Percentiles rank a stretch among this genome's conserved stretches.
Conservation (phyloP, 2,329 filamentous ascomycete genomes). For the Fusarium sp. region DNA sequence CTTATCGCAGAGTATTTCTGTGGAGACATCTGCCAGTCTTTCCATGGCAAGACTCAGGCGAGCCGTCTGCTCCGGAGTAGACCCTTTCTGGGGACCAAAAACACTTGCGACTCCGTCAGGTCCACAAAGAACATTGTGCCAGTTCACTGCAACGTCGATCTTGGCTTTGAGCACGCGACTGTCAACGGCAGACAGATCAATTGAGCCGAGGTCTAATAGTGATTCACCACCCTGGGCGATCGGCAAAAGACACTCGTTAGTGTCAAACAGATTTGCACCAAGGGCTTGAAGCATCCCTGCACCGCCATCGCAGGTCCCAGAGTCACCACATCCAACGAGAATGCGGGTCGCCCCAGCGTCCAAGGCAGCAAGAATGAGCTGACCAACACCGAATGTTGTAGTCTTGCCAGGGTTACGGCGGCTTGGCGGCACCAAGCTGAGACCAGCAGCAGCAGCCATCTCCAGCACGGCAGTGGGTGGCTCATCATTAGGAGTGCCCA, state of each 20-base stretch:
- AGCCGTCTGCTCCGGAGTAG: slow-evolving; percentile 60
- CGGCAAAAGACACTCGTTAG: slow-evolving; percentile 56
- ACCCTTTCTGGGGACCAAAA: slow-evolving; percentile 68
- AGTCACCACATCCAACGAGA: slow-evolving; percentile 68
- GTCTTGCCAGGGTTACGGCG: slow-evolving; percentile 63
- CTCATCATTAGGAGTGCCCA: slow-evolving; percentile 48
- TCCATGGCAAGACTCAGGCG: slow-evolving; percentile 61
- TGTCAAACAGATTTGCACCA: slow-evolving; percentile 61
- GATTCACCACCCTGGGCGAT: slow-evolving; percentile 59
- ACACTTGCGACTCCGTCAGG: slow-evolving; percentile 64
- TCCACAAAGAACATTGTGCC: slow-evolving; percentile 67
- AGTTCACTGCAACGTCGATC: slow-evolving; percentile 68
- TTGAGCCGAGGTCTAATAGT: slow-evolving; percentile 55
- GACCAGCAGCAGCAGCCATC: slow-evolving; percentile 68
- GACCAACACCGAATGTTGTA: slow-evolving; percentile 67
- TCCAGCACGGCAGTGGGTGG: slow-evolving; percentile 63
- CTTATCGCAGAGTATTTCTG: slow-evolving; percentile 54
- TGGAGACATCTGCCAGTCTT: slow-evolving; percentile 56
- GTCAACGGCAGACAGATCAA: slow-evolving; percentile 59
- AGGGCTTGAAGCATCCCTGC: slow-evolving; percentile 69
- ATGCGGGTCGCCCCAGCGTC: slow-evolving; percentile 62
- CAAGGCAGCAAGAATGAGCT: slow-evolving; percentile 63
- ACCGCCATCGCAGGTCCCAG: slow-evolving; percentile 68
- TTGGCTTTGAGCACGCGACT: slow-evolving; percentile 38
- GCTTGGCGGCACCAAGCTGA: slow-evolving; percentile 63